Evolutionary conservation across 208 protist species (phyloP), one percentile per base, ranked within the genome.

Genomic region (Crithidia expoeki): DNA sequence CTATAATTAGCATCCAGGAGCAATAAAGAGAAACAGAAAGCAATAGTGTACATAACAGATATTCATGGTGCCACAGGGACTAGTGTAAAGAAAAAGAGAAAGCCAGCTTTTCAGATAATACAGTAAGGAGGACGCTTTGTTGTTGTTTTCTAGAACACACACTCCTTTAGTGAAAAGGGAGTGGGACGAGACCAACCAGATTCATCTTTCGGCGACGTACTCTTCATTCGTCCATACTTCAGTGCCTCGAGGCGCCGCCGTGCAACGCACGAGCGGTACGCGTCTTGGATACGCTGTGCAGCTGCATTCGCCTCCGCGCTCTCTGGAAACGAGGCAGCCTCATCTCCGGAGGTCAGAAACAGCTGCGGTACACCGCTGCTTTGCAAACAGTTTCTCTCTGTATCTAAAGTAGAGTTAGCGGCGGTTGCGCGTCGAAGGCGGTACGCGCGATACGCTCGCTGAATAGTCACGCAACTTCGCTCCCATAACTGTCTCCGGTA

Each of bases 401-500:
- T 25, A 9, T 21, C 27, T 25, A 19, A 33, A 16, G 25, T 4
- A 34, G 16, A 21, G 7, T 7, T 12, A 14, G 27, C 2, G 6
- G 52, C 38, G n/a, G 16, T n/a, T 33, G 55, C 44, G 21, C 74
- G 67, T 21, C 77, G 69, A 32, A 38, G 60, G 17, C 69, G 64
- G 55, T 87, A 79, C 16, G 78, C 74, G 17, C 89, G 80, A 59
- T 83, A 94, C 30, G 56, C 74, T 23, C 80, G 71, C 72, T 94
- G 89, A 59, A 94, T 92, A 34, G 55, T 51, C 46, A 83, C 73
- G 51, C 83, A 83, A 59, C 68, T 80, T n/a, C 12, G 50, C 49
- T 84, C 80, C 62, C 85, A 68, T 52, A 89, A 52, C 36, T 42
- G 25, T 6, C 80, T 57, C 33, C 84, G 79, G 78, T 88, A 92